Base-by-base conservation (phyloP, 163 green algal species). In the Scenedesmus sp. region DNA sequence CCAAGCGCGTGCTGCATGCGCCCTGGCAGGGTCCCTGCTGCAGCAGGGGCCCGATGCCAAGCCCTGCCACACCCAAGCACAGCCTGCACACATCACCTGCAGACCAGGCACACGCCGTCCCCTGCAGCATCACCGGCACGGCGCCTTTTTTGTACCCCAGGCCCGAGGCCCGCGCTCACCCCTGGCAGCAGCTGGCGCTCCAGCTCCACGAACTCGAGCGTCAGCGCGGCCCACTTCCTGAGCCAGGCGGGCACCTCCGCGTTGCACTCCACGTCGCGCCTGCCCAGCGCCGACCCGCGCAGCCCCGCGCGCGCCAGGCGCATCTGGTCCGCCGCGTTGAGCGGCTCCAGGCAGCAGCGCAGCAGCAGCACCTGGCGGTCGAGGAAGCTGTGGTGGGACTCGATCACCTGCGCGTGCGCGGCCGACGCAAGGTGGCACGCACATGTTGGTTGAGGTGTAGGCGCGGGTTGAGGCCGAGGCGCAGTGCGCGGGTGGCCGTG, bases 281-380 rank as follows among this genome's bases (percentile, higher is more conserved):
- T 42, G 22, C 86, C 94, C 61, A 97, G 87, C 40, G 91, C 94
- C 42, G 89, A 92, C n/a, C 94, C 87, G 0, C 94, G 91, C 72
- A 98, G 43, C 5, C 93, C 93, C 83, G 95, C 91, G 7, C 26
- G 51, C 78, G 94, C 72, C 43, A 99, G 92, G 1, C 95, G 88
- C 7, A 44, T 53, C 22, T 35, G 35, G 92, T 99, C 97, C 1
- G 83, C 92, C 2, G 89, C 61, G 12, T 70, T 96, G 18, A 99
- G 56, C 0, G 94, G 86, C 89, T 97, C 93, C 0, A 33, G 90
- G 83, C 93, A 94, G 26, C 97, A 96, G 1, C 90, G 86, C 40
- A 98, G 91, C 80, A 99, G 93, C 72, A 98, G 91, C 9, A 91
- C 95, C 83, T 98, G 95, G 26, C 98, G 96, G 87, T 98, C 93